Conservation (phyloP, 306 rosid species). For the Oxytropis ochrocephala region DNA sequence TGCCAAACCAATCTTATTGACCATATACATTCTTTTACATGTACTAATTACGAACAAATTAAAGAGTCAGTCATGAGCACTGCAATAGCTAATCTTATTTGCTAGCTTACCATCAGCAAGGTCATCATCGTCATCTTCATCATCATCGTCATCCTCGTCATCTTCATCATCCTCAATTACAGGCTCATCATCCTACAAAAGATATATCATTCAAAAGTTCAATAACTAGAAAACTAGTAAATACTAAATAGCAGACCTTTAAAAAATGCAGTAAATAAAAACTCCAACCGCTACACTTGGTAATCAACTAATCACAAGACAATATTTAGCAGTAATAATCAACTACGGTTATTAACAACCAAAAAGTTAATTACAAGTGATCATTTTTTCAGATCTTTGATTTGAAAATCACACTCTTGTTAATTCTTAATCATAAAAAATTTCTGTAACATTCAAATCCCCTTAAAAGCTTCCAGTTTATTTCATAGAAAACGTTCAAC, state of each 20-base stretch:
- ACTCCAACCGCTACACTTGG: neutral
- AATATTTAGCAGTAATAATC: neutral
- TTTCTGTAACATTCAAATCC: neutral
- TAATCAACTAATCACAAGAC: neutral
- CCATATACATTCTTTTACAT: neutral
- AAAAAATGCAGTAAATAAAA: neutral
- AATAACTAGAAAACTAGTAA: neutral
- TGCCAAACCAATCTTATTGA: neutral
- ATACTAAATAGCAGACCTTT: neutral
- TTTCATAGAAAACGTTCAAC: neutral
- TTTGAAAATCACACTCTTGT: neutral
- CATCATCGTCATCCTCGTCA: constrained; percentile 42
- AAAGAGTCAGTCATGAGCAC: neutral
- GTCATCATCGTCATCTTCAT: constrained; percentile 51
- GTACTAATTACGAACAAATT: neutral
- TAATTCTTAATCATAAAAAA: neutral
- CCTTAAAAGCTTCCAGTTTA: neutral
- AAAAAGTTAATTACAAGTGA: neutral
- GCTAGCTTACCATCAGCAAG: constrained; percentile 56
- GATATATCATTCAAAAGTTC: neutral
- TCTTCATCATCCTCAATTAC: constrained; percentile 75
- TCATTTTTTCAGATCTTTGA: neutral
- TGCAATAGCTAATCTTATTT: neutral
- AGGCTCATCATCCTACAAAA: constrained; percentile 64
- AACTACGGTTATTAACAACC: neutral